Evolutionary conservation across 164 flowering plant species (phyloP), one percentile per base, ranked within the genome.

Genomic region (Dillenia suffruticosa): DNA sequence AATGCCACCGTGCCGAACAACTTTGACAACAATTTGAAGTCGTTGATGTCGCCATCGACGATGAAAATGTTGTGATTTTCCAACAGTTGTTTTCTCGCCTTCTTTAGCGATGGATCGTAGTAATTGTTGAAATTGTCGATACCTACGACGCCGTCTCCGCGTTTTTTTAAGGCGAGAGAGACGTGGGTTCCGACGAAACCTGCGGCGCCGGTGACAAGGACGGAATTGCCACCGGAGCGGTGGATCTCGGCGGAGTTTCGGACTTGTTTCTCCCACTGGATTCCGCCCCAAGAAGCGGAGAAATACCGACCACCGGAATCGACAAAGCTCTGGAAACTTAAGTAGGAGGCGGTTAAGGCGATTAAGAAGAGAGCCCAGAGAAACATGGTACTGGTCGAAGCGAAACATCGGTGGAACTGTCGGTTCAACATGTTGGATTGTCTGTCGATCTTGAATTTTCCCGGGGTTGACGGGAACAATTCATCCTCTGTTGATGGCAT

Each of bases 71-170:
- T 82, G 26, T 69, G 81, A 13, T 8, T n/a, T 56, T 51, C 61
- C 9, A 86, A 59, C 7, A 82, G 74, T 1, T 71, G 11, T 44
- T 72, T 72, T 2, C 95, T 69, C 2, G 84, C 86, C 10, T 53
- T 69, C 57, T 88, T 88, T 49, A 88, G 54, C 26, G 87, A 81
- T 3, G 88, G 89, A 58, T 88, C 95, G 69, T 88, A 88, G 72
- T 88, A 88, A 70, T 58, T 70, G 76, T 88, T 88, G 78, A 88
- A 88, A 63, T 84, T 88, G 63, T 88, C 95, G 4, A 88, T 65
- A 3, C 95, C 95, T 1, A 88, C 89, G 56, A 85, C 95, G 54
- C 95, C 95, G 69, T 88, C 95, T 2, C 95, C 95, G 26, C 95
- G 83, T 53, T 69, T 82, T 63, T 76, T 83, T 10, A 87, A 64